Evolutionary conservation across 202 grass and related monocot species (phyloP), one percentile per base, ranked within the genome.

Genomic region (Zoysia matrella): DNA sequence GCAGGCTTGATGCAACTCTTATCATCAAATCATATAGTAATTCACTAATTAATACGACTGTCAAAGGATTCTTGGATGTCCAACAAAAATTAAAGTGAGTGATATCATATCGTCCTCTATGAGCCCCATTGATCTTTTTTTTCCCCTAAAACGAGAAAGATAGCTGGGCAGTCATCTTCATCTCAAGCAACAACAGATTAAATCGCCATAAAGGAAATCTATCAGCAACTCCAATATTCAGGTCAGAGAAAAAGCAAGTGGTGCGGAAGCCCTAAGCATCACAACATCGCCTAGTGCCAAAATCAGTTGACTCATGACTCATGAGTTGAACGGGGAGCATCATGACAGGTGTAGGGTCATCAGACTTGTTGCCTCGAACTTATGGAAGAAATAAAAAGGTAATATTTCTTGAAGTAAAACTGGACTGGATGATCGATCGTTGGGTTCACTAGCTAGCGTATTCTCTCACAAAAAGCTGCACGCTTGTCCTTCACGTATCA

Each of bases 171-270:
- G 44, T 51, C 76, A 86, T 76, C 44, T 60, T 76, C 60, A 73
- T 80, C 44, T 50, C 61, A 74, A 80, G 61, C 69, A 65, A 67
- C 61, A 68, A 0, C 61, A n/a, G 5, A 60, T 43, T 67, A 73
- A 74, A 67, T 14, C 67, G 80, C 42, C 51, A 73, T 49, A 85
- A 80, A 71, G 44, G 6, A 58, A 60, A 86, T 67, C 68, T 60
- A 57, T 12, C 76, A 58, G 4, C 50, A 45, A 5, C 30, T 52
- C 54, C 44, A 13, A 74, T 60, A 13, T 54, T 74, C 76, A 67
- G 52, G 51, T 15, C 0, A 73, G 12, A 13, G 3, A 55, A 4
- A 58, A 18, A 58, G 7, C 6, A 57, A 57, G 44, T 44, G 76
- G 4, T 67, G 5, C 30, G 18, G 36, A 12, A 43, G 8, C 53